Evolutionary conservation across 768 basidiomycete species (phyloP), one percentile per base, ranked within the genome.

Genomic region (Hemileccinum impolitum): DNA sequence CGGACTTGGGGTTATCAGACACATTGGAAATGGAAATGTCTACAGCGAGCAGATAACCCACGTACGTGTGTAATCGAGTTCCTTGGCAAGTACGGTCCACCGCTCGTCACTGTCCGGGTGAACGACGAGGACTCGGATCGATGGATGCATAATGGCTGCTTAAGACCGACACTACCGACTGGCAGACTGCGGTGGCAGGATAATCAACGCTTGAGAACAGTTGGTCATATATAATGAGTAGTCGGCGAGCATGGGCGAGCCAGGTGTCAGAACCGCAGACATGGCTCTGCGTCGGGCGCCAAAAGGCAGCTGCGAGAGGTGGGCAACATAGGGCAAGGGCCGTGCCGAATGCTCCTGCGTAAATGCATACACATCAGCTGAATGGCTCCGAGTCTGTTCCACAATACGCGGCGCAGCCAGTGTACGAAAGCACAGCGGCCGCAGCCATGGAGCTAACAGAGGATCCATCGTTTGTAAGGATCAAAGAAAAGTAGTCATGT

Each of bases 291-390:
- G 66, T 11, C 55, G 62, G 21, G 71, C 65, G 6, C 75, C 75
- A 23, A 76, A 79, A 0, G 76, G 78, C 15, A 79, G 69, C 38
- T 76, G 76, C 0, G 75, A 75, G 18, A 78, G 60, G 9, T 78
- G 52, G 1, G 77, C 75, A 11, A 79, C 66, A 67, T 73, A 77
- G 4, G 77, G 77, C 6, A 79, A 48, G 3, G 78, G 62, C 77
- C 77, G 78, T 0, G 74, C 53, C 10, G 67, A 63, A 53, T 72
- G 75, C 38, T 73, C 62, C 39, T 73, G 71, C 0, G 65, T 38
- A 42, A 64, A 65, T 5, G n/a, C 30, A 2, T 5, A 18, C 30
- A 2, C 19, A 12, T 61, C 61, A 63, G 14, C 15, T 23, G n/a
- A 63, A 64, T 9, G 51, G 14, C 4, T 52, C 44, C 5, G 48